Percentiles rank a stretch among this genome's conserved stretches.
Evolutionary conservation across 768 basidiomycete species (phyloP).

Genomic region (Suillus decipiens): DNA sequence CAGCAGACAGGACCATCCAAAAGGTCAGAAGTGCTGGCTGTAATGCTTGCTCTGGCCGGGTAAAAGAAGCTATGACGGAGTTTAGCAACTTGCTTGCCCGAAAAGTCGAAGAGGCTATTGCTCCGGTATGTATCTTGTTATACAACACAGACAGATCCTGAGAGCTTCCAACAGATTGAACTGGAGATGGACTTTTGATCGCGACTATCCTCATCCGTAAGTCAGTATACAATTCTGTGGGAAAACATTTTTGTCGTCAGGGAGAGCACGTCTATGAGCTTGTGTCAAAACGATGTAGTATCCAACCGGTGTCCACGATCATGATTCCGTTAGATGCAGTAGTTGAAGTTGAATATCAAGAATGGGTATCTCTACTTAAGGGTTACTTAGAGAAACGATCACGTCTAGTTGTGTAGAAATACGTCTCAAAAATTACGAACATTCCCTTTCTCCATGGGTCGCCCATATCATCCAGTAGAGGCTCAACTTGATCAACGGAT

Average conservation of each 20-base stretch:
- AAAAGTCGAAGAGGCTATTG: conserved; percentile 18
- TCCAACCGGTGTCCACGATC: too few relatives aligned
- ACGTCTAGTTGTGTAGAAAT: background rate
- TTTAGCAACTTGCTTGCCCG: conserved; percentile 15
- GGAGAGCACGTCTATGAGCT: background rate
- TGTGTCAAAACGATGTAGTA: too few relatives aligned
- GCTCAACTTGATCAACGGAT: background rate
- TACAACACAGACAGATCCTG: background rate
- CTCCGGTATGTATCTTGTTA: conserved; percentile 13
- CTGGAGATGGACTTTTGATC: conserved; percentile 16
- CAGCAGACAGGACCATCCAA: conserved; percentile 10
- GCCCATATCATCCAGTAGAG: too few relatives aligned
- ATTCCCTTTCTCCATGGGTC: too few relatives aligned
- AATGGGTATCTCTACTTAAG: background rate
- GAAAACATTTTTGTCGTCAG: background rate
- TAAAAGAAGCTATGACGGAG: conserved; percentile 20
- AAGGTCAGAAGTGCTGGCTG: conserved; percentile 6
- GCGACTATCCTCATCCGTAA: too few relatives aligned
- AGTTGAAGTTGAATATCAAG: background rate
- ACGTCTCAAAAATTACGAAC: too few relatives aligned
- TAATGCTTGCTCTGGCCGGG: background rate
- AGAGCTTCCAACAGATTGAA: conserved; percentile 10
- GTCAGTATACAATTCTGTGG: background rate
- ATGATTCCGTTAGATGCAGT: background rate
- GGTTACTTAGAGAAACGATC: background rate